Evolutionary conservation across 148 eudicot species (phyloP).

Genomic region (Spergularia marina): DNA sequence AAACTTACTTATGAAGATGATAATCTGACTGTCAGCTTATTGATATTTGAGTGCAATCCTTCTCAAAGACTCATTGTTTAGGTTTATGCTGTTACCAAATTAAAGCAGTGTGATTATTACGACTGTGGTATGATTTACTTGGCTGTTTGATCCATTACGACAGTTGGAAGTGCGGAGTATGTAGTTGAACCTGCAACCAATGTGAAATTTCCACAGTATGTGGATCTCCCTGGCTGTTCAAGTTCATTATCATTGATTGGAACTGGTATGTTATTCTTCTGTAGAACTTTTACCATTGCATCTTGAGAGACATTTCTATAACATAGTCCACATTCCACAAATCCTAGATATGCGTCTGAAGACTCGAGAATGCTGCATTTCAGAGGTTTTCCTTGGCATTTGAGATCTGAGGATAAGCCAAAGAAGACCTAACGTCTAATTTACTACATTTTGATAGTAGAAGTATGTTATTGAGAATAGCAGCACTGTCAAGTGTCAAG

Average conservation of each 20-base stretch:
- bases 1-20: too few species aligned
- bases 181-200: conserved; percentile 75
- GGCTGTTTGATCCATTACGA: conserved; percentile 8
- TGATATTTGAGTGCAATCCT: too few species aligned
- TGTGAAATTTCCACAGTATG: conserved; percentile 58
- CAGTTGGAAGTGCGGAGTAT: conserved; percentile 55
- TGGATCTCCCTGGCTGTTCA: conserved; percentile 77
- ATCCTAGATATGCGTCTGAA: not conserved
- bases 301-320: not conserved
- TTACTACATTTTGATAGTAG: too few species aligned
- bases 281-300: not conserved
- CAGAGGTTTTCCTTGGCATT: not conserved
- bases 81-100: too few species aligned
- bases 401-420: not conserved
- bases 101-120: too few species aligned
- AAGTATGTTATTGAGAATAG: too few species aligned
- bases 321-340: not conserved
- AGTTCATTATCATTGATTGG: conserved; percentile 74
- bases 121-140: not conserved
- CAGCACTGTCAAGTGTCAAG: too few species aligned
- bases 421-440: not conserved
- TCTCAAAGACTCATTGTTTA: too few species aligned
- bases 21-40: too few species aligned
- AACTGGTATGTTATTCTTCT: conserved; percentile 50
- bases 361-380: not conserved